phyloP scores from a whole-genome alignment of 1,139 yeast species.

The Sugiyamaella paludigena region DNA sequence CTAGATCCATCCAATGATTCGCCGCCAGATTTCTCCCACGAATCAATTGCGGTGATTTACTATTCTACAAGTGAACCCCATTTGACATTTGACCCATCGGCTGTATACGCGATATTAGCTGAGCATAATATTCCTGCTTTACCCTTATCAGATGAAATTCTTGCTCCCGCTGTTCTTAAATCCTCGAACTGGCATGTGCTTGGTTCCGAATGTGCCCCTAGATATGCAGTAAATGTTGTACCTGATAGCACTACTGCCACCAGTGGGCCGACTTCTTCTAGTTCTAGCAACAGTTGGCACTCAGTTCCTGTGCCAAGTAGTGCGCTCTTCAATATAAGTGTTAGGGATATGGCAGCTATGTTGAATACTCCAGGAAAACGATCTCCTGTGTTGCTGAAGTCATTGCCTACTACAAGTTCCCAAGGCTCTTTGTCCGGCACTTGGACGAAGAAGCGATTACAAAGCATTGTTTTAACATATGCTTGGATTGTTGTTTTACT shows the following conservation, averaged over 20 bases:
- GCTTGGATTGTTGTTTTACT: neutral
- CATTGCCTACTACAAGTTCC: neutral
- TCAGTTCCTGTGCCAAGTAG: conserved; percentile 13
- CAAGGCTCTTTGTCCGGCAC: neutral
- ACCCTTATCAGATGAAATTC: conserved; percentile 12
- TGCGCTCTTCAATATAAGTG: neutral
- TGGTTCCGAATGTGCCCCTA: conserved; percentile 15
- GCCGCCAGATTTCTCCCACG: conserved; percentile 7
- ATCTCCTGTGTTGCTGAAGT: neutral
- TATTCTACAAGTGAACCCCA: conserved; percentile 3
- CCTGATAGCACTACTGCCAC: neutral
- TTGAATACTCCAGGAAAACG: conserved; percentile 3
- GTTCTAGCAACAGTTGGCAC: conserved; percentile 2
- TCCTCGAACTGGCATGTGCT: conserved; percentile 14
- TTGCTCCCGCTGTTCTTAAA: conserved; percentile 6
- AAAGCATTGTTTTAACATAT: neutral
- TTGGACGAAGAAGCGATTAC: neutral
- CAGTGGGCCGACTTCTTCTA: neutral
- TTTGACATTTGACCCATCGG: conserved; percentile 9
- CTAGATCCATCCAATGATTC: conserved; percentile 10
- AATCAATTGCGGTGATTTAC: conserved; percentile 12
- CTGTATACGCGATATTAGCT: conserved; percentile 9
- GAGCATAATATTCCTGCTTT: conserved; percentile 11
- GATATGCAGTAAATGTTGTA: conserved; percentile 2
- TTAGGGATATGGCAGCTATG: conserved; percentile 7